Percentiles rank a stretch among this genome's conserved stretches.
phyloP scores from a whole-genome alignment of 192 early-diverging fungal species.

The Coemansia sp. region DNA sequence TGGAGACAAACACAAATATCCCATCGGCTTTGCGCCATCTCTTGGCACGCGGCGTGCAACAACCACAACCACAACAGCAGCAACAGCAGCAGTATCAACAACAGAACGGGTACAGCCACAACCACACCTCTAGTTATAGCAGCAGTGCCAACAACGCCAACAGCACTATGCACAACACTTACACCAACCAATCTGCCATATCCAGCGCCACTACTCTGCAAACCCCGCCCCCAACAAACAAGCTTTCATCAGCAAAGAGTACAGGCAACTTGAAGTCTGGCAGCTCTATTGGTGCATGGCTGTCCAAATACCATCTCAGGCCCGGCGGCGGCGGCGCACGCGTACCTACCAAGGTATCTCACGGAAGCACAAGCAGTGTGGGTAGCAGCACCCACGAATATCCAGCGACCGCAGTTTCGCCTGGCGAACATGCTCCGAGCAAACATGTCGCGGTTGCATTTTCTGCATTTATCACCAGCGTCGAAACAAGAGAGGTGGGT shows the following conservation, averaged over 20 bases:
- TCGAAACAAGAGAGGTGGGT: constrained; percentile 40
- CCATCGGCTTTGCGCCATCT: constrained; percentile 48
- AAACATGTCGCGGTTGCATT: neutral
- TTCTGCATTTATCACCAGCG: constrained; percentile 44
- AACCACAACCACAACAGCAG: constrained; percentile 17
- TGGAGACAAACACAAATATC: constrained; percentile 38
- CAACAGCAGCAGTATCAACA: constrained; percentile 13
- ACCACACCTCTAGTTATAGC: neutral
- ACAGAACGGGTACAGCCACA: neutral
- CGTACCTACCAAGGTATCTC: neutral
- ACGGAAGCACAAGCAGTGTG: neutral
- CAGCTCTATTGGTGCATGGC: constrained; percentile 46
- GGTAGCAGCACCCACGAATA: neutral
- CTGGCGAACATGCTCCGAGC: neutral
- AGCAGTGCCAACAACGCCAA: neutral
- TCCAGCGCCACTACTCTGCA: constrained; percentile 46
- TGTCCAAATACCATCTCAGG: constrained; percentile 46
- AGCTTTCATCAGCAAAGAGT: constrained; percentile 34
- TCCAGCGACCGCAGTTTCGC: neutral
- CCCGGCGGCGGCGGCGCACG: constrained; percentile 17
- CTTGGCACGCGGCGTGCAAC: constrained; percentile 35
- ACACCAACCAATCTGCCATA: constrained; percentile 30
- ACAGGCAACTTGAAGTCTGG: constrained; percentile 42
- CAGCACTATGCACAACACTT: constrained; percentile 14
- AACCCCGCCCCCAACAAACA: constrained; percentile 10